Base-by-base conservation (phyloP, 2,329 filamentous ascomycete species). In the Fusarium penzigii region DNA sequence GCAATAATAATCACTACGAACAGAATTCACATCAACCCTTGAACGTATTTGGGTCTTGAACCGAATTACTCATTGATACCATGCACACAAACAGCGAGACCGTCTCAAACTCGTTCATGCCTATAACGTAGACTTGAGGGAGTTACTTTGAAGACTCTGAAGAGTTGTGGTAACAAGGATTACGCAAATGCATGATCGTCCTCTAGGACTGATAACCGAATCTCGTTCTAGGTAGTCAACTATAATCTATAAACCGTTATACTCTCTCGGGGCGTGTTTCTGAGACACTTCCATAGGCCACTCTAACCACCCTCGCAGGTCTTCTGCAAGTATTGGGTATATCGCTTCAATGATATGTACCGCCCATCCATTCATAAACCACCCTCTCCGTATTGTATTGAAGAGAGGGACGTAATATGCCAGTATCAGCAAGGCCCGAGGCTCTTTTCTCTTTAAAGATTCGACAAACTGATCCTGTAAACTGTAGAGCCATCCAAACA, bases 401-500 rank as follows among this genome's bases (percentile, higher is more conserved):
- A 65, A 55, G 8, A 65, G 44, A 11, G 62, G 59, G 10, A 59
- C 56, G 17, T 62, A 66, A 44, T 66, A 65, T 14, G 64, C 64
- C 29, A 66, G 40, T 14, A 66, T 53, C 36, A 66, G 55, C 12
- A 68, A 46, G 6, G 63, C 64, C n/a, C 65, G 60, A 2, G 63
- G 62, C 16, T 66, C 62, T 29, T 58, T 65, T 11, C 56, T 47
- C 40, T 65, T 61, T 7, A 68, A 57, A 46, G 64, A 63, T 2
- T 56, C 55, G 13, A 65, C 57, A 53, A 62, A 68, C 6, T 58
- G 51, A 42, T 68, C 59, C 29, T 65, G 58, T 49, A 68, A 51
- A 6, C 61, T 58, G 46, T 68, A 68, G 34, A 68, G 49, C 66
- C 66, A 68, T 5, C 59, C 61, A 39, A 68, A 60, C 5, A 67